These are phyloP conservation scores for Trichoderma brevicompactum DNA, from an alignment of 2,329 filamentous ascomycete species.

Conservation along the genomic window DNA sequence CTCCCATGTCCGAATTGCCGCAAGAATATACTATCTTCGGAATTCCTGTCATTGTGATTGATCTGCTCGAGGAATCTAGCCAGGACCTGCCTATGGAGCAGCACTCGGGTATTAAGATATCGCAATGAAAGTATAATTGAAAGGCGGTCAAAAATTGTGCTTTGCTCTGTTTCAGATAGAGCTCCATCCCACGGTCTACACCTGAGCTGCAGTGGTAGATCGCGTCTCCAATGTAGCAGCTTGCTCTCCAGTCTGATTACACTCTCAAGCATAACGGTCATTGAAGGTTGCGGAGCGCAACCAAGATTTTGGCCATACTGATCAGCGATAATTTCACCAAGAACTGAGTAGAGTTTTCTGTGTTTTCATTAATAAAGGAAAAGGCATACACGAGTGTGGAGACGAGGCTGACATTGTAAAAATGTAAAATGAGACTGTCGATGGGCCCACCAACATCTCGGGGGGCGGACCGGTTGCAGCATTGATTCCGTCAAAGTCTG, in stretches of 20 bases:
- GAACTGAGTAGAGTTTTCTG: constrained; percentile 5
- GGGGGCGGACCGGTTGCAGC: background rate
- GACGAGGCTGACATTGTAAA: constrained; percentile 3
- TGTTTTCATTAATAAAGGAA: background rate
- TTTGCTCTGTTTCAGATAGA: background rate
- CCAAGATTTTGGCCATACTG: constrained; percentile 21
- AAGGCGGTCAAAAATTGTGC: constrained; percentile 8
- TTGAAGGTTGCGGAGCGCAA: background rate
- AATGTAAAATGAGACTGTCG: constrained; percentile 19
- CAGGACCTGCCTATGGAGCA: constrained; percentile 11
- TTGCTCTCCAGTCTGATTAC: constrained; percentile 14
- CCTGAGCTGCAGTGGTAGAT: constrained; percentile 6
- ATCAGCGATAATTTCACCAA: background rate
- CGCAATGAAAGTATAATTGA: constrained; percentile 7
- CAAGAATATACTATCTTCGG: background rate
- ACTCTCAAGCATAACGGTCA: constrained; percentile 8
- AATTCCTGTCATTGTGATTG: background rate
- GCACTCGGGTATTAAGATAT: constrained; percentile 7
- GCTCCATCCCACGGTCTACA: background rate
- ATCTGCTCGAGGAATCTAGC: constrained; percentile 11
- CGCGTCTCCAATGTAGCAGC: constrained; percentile 9
- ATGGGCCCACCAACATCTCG: background rate
- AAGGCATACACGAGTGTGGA: background rate
- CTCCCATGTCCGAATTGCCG: constrained; percentile 12
- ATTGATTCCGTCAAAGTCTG: background rate